Evolutionary conservation across 108 stramenopile genomes (phyloP), one percentile per base, ranked within the genome.

Genomic region (Licmophora abbreviata): DNA sequence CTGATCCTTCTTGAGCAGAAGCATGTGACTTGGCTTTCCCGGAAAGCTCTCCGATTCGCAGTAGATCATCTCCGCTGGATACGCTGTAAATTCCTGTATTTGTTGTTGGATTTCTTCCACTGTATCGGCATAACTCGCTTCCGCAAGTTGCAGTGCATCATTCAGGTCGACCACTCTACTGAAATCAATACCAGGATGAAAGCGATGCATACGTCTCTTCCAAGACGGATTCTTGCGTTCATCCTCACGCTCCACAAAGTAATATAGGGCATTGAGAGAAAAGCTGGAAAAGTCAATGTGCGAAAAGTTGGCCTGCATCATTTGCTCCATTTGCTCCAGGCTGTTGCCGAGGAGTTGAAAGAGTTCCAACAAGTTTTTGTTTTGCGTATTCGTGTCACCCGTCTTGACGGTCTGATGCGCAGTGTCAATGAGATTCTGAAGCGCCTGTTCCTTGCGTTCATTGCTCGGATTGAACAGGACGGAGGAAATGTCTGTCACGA

Each of bases 121-220:
- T 12, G 53, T 36, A 17, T 57, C 56, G 1, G 0, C 33, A 56
- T 73, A 73, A 14, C 48, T 44, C n/a, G 67, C 40, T 14, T 67
- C 35, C 5, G 56, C 17, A 24, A 73, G 34, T 20, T 56, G 64
- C 15, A 73, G 42, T 20, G 51, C 56, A 23, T 67, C 50, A 40
- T 58, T 32, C 32, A 73, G 21, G 51, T 62, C 56, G n/a, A 40
- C 10, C 11, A 52, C 57, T 18, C 46, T 50, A 2, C 47, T 32
- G 15, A 42, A 23, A 22, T 35, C 26, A 18, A 67, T 37, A 5
- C 20, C 10, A 14, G 45, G 22, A 12, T 44, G 23, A 51, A 50
- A 67, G 24, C 54, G n/a, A 54, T 73, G 71, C 24, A 20, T 1
- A 32, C 61, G 40, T 2, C 65, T 49, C 43, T 73, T 73, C 65